These are phyloP conservation scores for Cinnamomum micranthum DNA, from an alignment of 164 flowering plant species.

Conservation along the genomic window DNA sequence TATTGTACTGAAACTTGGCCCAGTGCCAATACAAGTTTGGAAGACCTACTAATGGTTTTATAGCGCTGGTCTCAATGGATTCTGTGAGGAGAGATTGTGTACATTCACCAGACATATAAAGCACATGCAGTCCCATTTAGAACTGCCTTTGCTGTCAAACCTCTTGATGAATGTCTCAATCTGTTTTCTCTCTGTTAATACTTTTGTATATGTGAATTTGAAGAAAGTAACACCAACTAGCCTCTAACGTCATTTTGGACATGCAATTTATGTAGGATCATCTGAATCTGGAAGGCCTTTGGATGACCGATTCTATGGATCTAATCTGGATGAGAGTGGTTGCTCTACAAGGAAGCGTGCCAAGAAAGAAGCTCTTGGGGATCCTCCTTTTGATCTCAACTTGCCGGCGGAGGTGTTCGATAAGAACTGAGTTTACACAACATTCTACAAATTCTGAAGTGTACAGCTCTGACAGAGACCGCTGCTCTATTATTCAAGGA, in stretches of 20 bases:
- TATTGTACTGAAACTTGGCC: too few species aligned
- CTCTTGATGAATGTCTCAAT: too few species aligned
- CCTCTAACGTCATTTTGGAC: not conserved
- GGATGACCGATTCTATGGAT: constrained; percentile 6
- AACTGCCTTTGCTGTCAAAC: too few species aligned
- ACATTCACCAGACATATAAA: too few species aligned
- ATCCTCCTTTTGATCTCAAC: constrained; percentile 35
- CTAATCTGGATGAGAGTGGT: constrained; percentile 25
- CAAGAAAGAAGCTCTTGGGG: constrained; percentile 23
- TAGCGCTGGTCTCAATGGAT: too few species aligned
- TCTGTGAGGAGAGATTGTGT: too few species aligned
- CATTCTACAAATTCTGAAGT: constrained; percentile 14
- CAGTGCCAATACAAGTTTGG: too few species aligned
- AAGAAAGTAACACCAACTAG: not conserved
- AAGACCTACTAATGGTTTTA: too few species aligned
- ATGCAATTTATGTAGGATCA: constrained; percentile 6
- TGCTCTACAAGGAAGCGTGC: constrained; percentile 36
- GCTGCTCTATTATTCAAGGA: not conserved
- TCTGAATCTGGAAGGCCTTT: constrained; percentile 9
- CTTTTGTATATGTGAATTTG: not conserved
- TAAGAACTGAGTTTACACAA: constrained; percentile 26
- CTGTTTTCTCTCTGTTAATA: too few species aligned
- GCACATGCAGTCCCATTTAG: too few species aligned
- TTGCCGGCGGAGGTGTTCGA: constrained; percentile 47
- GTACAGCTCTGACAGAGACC: constrained; percentile 55